Percentiles rank a stretch among this genome's conserved stretches.
Conservation (phyloP, 768 basidiomycete species). For the Sporobolomyces roseus region DNA sequence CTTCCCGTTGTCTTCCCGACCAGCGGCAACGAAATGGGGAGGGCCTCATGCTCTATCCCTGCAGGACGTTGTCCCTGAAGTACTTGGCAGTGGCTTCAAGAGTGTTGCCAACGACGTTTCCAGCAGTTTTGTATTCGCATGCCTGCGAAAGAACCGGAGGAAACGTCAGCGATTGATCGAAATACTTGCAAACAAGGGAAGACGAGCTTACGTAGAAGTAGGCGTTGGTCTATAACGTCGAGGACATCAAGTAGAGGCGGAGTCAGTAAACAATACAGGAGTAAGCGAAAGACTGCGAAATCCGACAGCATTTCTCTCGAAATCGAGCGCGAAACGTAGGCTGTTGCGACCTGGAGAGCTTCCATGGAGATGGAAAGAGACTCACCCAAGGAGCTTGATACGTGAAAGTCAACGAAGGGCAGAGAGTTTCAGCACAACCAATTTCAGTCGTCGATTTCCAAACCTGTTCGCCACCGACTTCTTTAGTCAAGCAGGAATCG, state of each 20-base stretch:
- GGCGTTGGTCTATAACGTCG: background rate
- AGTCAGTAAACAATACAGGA: too few relatives aligned
- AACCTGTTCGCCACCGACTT: too few relatives aligned
- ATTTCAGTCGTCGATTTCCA: slow-evolving; percentile 3
- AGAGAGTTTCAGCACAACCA: slow-evolving; percentile 45
- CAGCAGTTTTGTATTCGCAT: slow-evolving; percentile 1
- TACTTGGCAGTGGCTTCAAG: background rate
- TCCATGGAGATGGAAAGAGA: background rate
- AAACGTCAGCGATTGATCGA: background rate
- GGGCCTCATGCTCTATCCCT: background rate
- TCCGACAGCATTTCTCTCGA: too few relatives aligned
- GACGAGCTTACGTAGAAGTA: slow-evolving; percentile 5
- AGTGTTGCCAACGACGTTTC: slow-evolving; percentile 1
- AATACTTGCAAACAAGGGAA: background rate
- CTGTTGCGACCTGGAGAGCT: too few relatives aligned
- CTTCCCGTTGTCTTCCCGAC: too few relatives aligned
- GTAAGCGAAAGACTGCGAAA: too few relatives aligned
- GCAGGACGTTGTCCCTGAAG: slow-evolving; percentile 1
- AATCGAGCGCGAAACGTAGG: too few relatives aligned
- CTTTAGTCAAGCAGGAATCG: too few relatives aligned
- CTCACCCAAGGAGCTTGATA: slow-evolving; percentile 5
- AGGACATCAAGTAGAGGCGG: too few relatives aligned
- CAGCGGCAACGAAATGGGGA: background rate
- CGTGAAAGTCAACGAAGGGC: slow-evolving; percentile 43
- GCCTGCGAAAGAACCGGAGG: background rate